A percentile compares a stretch with the other conserved stretches of the same genome.
Conservation (phyloP, 805 yeast genomes). For the Maudiozyma saulgeensis region DNA sequence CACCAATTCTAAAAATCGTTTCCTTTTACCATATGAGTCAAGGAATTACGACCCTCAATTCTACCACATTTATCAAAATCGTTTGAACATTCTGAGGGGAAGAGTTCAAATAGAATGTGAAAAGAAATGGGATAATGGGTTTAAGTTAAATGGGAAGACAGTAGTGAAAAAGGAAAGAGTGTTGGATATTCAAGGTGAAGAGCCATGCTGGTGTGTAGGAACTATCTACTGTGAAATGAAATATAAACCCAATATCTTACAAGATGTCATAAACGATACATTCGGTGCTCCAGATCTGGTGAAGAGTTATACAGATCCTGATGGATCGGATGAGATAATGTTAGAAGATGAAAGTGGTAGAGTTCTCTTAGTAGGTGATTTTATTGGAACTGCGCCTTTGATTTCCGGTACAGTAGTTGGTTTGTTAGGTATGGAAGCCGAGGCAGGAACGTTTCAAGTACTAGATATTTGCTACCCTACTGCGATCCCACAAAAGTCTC, state of each 20-base stretch:
- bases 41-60: slow-evolving; percentile 49
- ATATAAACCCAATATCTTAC: slow-evolving; percentile 74
- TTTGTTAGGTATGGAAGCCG: slow-evolving; percentile 74
- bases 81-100: slow-evolving; percentile 41
- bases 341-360: slow-evolving; percentile 92
- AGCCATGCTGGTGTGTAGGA: slow-evolving; percentile 73
- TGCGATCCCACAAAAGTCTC: slow-evolving; percentile 44
- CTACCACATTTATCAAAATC: slow-evolving; percentile 44
- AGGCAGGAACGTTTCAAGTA: slow-evolving; percentile 75
- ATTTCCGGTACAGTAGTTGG: slow-evolving; percentile 91
- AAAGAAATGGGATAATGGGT: slow-evolving; percentile 49
- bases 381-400: slow-evolving; percentile 45
- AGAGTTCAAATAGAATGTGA: slow-evolving; percentile 38
- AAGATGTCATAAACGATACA: slow-evolving; percentile 58
- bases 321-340: slow-evolving; percentile 49
- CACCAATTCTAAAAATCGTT: slow-evolving; percentile 12
- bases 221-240: slow-evolving; percentile 78
- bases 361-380: slow-evolving; percentile 55
- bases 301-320: slow-evolving; percentile 45
- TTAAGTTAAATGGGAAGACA: slow-evolving; percentile 28
- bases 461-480: slow-evolving; percentile 72
- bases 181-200: slow-evolving; percentile 34
- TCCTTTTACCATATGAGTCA: slow-evolving; percentile 20
- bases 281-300: slow-evolving; percentile 35
- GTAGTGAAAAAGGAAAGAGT: slow-evolving; percentile 36